phyloP scores from a whole-genome alignment of 2,329 filamentous ascomycete genomes.

The Claviceps maximensis region DNA sequence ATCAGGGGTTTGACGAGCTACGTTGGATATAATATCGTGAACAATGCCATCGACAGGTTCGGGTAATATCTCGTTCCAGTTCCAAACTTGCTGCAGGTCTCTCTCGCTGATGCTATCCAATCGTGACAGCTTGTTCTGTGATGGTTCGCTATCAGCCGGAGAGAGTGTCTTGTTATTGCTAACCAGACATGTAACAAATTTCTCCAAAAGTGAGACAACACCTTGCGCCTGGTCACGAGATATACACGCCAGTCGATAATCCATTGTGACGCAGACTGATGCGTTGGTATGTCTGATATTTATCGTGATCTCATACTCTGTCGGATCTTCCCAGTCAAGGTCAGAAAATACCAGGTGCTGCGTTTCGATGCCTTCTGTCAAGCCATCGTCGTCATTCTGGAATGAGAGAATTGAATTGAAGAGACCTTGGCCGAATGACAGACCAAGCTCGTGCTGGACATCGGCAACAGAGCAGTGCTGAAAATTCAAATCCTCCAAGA shows the following conservation, averaged over 20 bases:
- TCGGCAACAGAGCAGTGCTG: conserved; percentile 36
- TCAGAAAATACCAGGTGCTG: conserved; percentile 1
- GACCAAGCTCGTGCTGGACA: conserved; percentile 24
- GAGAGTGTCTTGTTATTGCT: neutral
- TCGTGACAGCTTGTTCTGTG: neutral
- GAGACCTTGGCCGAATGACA: conserved; percentile 8
- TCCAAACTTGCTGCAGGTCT: conserved; percentile 1
- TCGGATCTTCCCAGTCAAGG: conserved; percentile 10
- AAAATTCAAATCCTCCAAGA: conserved; percentile 30
- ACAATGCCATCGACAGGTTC: neutral
- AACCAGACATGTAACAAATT: neutral
- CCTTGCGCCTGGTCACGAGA: neutral
- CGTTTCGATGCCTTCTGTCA: neutral
- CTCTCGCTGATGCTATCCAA: neutral
- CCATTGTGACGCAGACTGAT: neutral
- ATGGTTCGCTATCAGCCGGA: neutral
- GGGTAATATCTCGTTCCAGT: neutral
- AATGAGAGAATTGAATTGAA: conserved; percentile 22
- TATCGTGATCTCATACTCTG: conserved; percentile 16
- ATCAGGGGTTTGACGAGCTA: neutral
- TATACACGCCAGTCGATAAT: neutral
- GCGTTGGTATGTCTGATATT: conserved; percentile 6
- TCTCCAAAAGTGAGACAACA: conserved; percentile 2
- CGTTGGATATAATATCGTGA: neutral
- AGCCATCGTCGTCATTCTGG: conserved; percentile 10